phyloP scores from a whole-genome alignment of 345 rosid genomes.

The Eucalyptus lansdowneana region DNA sequence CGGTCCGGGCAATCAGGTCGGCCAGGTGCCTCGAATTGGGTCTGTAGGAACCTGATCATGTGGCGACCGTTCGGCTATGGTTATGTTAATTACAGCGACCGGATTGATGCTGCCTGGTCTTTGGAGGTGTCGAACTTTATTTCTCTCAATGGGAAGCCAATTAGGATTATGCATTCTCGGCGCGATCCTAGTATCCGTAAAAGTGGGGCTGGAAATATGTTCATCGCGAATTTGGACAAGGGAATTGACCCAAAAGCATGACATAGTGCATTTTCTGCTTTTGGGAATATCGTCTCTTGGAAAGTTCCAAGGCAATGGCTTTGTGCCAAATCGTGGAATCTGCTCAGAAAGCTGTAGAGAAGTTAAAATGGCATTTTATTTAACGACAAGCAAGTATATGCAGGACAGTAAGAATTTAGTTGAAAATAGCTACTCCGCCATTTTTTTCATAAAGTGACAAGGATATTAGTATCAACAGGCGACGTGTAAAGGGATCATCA shows the following conservation, averaged over 20 bases:
- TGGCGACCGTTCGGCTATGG: slow-evolving; percentile 78
- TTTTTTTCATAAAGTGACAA: background rate
- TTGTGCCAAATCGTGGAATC: slow-evolving; percentile 80
- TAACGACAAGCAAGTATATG: slow-evolving; percentile 87
- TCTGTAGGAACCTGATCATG: slow-evolving; percentile 41
- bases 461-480: background rate
- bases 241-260: slow-evolving; percentile 78
- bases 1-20: background rate
- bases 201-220: slow-evolving; percentile 81
- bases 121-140: slow-evolving; percentile 61
- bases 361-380: slow-evolving; percentile 74
- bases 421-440: background rate
- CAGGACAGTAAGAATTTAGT: slow-evolving; percentile 9
- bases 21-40: background rate
- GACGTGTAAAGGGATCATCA: background rate
- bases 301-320: slow-evolving; percentile 90
- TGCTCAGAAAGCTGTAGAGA: slow-evolving; percentile 67
- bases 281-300: slow-evolving; percentile 78
- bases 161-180: slow-evolving; percentile 78
- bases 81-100: slow-evolving; percentile 61
- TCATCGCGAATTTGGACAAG: slow-evolving; percentile 85
- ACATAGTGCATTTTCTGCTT: slow-evolving; percentile 66
- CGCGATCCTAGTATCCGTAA: slow-evolving; percentile 80
- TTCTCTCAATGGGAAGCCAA: slow-evolving; percentile 46
- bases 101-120: slow-evolving; percentile 50